These are phyloP conservation scores for Mycena capillaripes DNA, from an alignment of 768 basidiomycete species.

Conservation along the genomic window DNA sequence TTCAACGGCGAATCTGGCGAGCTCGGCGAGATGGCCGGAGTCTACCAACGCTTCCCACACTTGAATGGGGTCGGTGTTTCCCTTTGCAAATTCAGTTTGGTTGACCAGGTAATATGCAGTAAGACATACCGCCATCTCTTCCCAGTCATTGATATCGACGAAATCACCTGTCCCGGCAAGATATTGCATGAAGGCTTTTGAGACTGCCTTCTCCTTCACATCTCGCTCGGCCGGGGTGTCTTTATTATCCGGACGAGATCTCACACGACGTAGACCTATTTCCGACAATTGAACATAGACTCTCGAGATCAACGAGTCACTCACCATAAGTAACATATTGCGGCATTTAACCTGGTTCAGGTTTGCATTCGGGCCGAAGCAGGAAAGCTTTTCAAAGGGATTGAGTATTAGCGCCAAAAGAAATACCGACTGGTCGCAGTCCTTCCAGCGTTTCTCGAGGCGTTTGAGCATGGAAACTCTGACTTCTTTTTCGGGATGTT, in stretches of 20 bases:
- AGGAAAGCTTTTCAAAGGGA: slow-evolving; percentile 43
- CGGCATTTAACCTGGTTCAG: slow-evolving; percentile 40
- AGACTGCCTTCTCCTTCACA: background rate
- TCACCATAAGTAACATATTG: slow-evolving; percentile 39
- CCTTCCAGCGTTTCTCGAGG: background rate
- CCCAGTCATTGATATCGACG: slow-evolving; percentile 10
- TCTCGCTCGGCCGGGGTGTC: background rate
- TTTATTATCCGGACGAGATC: background rate
- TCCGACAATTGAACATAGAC: background rate
- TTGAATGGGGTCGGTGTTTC: slow-evolving; percentile 1
- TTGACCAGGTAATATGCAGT: background rate
- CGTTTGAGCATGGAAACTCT: background rate
- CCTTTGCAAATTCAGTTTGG: background rate
- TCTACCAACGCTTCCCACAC: slow-evolving; percentile 8
- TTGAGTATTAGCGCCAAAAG: slow-evolving; percentile 45
- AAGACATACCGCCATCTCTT: background rate
- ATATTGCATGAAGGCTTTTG: background rate
- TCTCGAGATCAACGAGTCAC: background rate
- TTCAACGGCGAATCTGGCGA: background rate
- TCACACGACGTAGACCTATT: background rate
- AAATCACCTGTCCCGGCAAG: slow-evolving; percentile 16
- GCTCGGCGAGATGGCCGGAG: background rate
- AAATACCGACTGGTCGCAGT: slow-evolving; percentile 42
- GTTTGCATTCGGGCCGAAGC: slow-evolving; percentile 43
- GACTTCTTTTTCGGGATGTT: background rate